phyloP scores from a whole-genome alignment of 2,329 filamentous ascomycete genomes.

The Aspergillus versicolor region DNA sequence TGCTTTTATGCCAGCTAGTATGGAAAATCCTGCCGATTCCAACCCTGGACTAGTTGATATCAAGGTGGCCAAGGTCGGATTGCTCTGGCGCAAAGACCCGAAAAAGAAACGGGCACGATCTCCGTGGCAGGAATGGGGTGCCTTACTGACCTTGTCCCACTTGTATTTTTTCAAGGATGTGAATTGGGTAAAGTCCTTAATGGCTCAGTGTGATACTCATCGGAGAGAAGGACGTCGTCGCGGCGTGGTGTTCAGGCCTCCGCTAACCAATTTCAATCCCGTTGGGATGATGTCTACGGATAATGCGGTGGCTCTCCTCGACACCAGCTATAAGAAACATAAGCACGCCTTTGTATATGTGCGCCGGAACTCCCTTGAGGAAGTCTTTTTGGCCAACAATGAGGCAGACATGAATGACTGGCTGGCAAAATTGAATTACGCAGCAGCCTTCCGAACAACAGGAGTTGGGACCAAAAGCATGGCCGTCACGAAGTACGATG shows the following conservation, averaged over 20 bases:
- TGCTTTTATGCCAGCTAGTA: conserved; percentile 89
- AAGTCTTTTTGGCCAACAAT: conserved; percentile 85
- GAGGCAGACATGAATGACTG: conserved; percentile 95
- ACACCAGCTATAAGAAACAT: conserved; percentile 84
- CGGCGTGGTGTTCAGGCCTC: conserved; percentile 86
- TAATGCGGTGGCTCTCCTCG: conserved; percentile 82
- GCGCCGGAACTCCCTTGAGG: conserved; percentile 80
- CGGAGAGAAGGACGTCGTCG: conserved; percentile 73
- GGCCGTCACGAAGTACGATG: conserved; percentile 80
- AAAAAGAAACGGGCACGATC: conserved; percentile 94
- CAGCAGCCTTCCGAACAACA: conserved; percentile 87
- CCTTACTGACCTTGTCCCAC: conserved; percentile 92
- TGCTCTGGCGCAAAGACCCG: conserved; percentile 88
- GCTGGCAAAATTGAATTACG: conserved; percentile 94
- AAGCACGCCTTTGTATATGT: conserved; percentile 94
- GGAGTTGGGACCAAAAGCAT: conserved; percentile 89
- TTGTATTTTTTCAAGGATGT: conserved; percentile 96
- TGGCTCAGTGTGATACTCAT: conserved; percentile 83
- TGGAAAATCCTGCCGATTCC: conserved; percentile 79
- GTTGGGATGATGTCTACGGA: conserved; percentile 92
- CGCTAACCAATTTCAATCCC: conserved; percentile 87
- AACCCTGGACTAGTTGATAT: conserved; percentile 95
- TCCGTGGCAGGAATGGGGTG: conserved; percentile 99
- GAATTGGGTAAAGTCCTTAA: conserved; percentile 84
- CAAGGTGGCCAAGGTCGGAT: conserved; percentile 92